Evolutionary conservation across 2,329 filamentous ascomycete genomes (phyloP), one percentile per base, ranked within the genome.

Genomic region (Niveomyces coronatus): DNA sequence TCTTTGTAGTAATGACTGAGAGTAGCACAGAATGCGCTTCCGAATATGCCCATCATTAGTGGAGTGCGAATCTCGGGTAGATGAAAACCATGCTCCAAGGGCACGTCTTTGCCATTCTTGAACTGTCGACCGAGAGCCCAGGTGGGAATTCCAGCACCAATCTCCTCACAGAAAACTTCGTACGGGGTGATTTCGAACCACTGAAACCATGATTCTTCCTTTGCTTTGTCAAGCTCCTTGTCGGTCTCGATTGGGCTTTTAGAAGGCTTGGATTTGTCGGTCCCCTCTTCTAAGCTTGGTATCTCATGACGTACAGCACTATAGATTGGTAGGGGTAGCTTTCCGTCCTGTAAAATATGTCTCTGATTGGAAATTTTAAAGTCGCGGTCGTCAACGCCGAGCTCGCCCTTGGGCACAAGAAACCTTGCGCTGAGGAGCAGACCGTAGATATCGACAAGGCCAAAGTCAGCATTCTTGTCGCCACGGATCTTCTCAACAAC

Each of bases 111-210:
- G 14, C 91, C 91, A 27, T 74, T 69, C 23, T 83, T 65, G 57
- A 95, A 98, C 41, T 74, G 79, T 31, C 91, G 75, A 3, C 91
- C 91, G 42, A 96, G 66, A 6, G 87, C 85, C 87, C 89, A 98
- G 0, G 85, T 94, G 0, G 91, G 91, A 44, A 98, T 95, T 3
- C 91, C 89, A 3, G 89, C 87, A 17, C 74, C 73, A 35, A 94
- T 79, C 53, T 95, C 89, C 58, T 96, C 89, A 49, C 87, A 94
- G 58, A 91, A 95, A 55, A 95, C 82, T 56, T 96, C 89, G 53
- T 93, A 95, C 0, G 89, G 89, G 0, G 86, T 93, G 51, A 89
- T 82, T 53, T 98, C 91, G 49, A 91, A 95, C 89, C 91, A 96
- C 51, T 98, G 89, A 51, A 96, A 98, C 85, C 88, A 96, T 3